Conservation (phyloP, 306 rosid genomes). For the Begonia loranthoides region DNA sequence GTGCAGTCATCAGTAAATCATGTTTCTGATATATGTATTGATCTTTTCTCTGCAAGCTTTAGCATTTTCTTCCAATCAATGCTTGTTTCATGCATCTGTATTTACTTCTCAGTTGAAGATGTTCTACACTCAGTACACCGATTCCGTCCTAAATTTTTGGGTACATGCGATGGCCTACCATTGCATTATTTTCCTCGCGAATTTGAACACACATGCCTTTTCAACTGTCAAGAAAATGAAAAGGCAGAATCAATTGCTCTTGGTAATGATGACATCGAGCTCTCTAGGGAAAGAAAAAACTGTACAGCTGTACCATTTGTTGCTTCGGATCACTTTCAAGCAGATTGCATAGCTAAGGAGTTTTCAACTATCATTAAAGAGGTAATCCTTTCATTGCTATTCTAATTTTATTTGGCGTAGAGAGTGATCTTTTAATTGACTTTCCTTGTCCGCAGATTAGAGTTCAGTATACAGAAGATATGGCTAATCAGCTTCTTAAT, state of each 20-base stretch:
- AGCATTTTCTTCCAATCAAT: neutral
- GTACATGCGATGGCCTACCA: slow-evolving; percentile 33
- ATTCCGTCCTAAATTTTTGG: slow-evolving; percentile 59
- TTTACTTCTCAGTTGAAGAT: slow-evolving; percentile 47
- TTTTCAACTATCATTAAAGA: slow-evolving; percentile 48
- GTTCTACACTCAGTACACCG: slow-evolving; percentile 51
- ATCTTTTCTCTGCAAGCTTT: slow-evolving; percentile 9
- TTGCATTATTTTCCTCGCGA: slow-evolving; percentile 35
- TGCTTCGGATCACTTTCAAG: slow-evolving; percentile 26
- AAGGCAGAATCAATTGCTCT: slow-evolving; percentile 17
- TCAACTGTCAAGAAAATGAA: slow-evolving; percentile 24
- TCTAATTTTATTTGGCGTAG: slow-evolving; percentile 3
- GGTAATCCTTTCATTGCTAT: slow-evolving; percentile 32
- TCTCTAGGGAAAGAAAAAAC: slow-evolving; percentile 31
- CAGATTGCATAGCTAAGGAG: slow-evolving; percentile 34
- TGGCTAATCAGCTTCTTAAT: slow-evolving; percentile 23
- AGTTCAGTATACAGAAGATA: slow-evolving; percentile 27
- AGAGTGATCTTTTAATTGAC: slow-evolving; percentile 10
- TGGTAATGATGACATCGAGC: slow-evolving; percentile 6
- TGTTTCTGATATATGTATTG: slow-evolving; percentile 60
- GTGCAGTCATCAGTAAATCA: slow-evolving; percentile 55
- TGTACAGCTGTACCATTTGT: slow-evolving; percentile 56
- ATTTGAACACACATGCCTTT: slow-evolving; percentile 43
- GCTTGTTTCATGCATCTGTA: neutral
- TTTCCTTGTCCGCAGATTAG: slow-evolving; percentile 35